Evolutionary conservation across 2,329 filamentous ascomycete genomes (phyloP).

Genomic region (Fusarium irregulare): DNA sequence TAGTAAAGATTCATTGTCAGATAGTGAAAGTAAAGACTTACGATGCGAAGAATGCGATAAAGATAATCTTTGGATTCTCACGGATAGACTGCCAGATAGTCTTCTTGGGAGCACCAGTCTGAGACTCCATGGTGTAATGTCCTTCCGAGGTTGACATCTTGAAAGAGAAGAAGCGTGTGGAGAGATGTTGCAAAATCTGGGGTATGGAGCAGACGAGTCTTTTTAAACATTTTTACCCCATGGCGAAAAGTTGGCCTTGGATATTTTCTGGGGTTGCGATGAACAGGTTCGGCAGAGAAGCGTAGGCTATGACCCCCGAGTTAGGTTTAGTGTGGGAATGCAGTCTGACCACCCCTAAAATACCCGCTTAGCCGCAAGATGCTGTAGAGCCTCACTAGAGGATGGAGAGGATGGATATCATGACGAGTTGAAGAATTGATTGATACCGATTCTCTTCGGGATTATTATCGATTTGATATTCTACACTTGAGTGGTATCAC

Average conservation of each 20-base stretch:
- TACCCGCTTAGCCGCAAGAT: not conserved
- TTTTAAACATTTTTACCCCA: conserved; percentile 27
- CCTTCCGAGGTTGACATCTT: conserved; percentile 21
- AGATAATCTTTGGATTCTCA: conserved; percentile 41
- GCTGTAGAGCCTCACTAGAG: conserved; percentile 7
- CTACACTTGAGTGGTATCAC: too few relatives aligned
- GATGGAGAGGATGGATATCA: not conserved
- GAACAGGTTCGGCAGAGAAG: not conserved
- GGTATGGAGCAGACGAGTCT: conserved; percentile 24
- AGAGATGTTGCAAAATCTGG: conserved; percentile 19
- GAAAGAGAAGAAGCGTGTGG: conserved; percentile 6
- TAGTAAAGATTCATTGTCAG: too few relatives aligned
- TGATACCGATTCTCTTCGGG: not conserved
- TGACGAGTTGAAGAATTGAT: not conserved
- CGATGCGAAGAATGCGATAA: conserved; percentile 45
- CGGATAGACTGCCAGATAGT: conserved; percentile 16
- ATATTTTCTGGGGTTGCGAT: conserved; percentile 23
- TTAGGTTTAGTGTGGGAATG: not conserved
- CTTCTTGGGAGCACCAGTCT: conserved; percentile 9
- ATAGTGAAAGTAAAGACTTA: conserved; percentile 2
- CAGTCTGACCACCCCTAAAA: conserved; percentile 10
- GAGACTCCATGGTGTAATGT: conserved; percentile 18
- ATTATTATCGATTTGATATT: too few relatives aligned
- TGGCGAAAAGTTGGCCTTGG: not conserved
- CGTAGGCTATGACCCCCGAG: conserved; percentile 15